Evolutionary conservation across 139 green algal species (phyloP), one percentile per base, ranked within the genome.

Genomic region (Trebouxia sp.): DNA sequence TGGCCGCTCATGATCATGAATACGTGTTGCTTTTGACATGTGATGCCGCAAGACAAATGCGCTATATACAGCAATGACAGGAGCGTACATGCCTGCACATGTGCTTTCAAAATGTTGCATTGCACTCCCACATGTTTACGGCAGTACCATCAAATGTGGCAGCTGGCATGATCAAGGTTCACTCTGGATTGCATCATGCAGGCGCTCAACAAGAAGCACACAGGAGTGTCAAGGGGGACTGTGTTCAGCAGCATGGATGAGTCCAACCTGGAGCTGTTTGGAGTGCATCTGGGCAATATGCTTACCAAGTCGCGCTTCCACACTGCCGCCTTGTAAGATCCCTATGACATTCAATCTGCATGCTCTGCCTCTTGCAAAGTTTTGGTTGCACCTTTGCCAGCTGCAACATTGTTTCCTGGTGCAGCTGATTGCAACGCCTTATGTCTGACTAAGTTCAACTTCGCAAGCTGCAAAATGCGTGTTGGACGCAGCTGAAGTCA

Each of bases 211-310:
- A 94, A 94, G 81, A 83, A 79, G 11, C 47, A 50, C 62, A 72
- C 69, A 77, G 69, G 42, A 22, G 41, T 56, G 15, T 35, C 69
- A 12, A 77, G 69, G 37, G 69, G 69, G n/a, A 38, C 6, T 17
- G 43, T 76, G 39, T 94, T 94, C 79, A 92, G 81, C 3, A 53
- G 45, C 12, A 56, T 75, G 5, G 90, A 94, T 50, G 90, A 94
- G 75, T 82, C 84, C 30, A 82, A 84, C 50, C 81, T 94, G 50
- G 74, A 84, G 47, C 85, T 93, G n/a, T 89, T 94, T 72, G 80
- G 84, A 67, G 85, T 90, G 35, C 89, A 94, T 72, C 69, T 94
- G 28, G 90, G 90, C 30, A 93, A 93, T 76, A 87, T 86, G 15
- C 81, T 93, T 9, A 82, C 82, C 62, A 93, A 92, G 62, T 85